Conservation (phyloP, 192 early-diverging fungal genomes). For the Lobosporangium transversale region DNA sequence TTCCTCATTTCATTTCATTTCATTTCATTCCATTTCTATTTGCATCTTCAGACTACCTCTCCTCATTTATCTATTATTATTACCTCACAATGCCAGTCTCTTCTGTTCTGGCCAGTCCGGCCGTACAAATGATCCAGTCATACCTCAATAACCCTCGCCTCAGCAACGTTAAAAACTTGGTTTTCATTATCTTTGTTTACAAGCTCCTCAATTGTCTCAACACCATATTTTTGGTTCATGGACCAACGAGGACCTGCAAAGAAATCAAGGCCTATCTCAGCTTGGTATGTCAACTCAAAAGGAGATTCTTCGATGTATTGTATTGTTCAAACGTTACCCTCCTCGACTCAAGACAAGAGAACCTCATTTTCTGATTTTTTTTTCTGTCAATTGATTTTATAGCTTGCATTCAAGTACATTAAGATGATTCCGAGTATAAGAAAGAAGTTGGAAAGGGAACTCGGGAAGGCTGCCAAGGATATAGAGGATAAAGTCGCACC, state of each 20-base stretch:
- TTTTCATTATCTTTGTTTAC: slow-evolving; percentile 68
- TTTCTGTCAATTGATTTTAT: not conserved
- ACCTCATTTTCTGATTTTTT: too few species aligned
- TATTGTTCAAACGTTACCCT: not conserved
- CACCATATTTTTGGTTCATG: slow-evolving; percentile 63
- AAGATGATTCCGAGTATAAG: slow-evolving; percentile 64
- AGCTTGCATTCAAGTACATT: slow-evolving; percentile 61
- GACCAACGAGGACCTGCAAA: slow-evolving; percentile 58
- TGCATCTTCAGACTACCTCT: not conserved
- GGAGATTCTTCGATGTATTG: not conserved
- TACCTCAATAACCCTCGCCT: slow-evolving; percentile 59
- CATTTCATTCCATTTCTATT: not conserved
- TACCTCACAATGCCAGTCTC: slow-evolving; percentile 37
- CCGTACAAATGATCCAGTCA: slow-evolving; percentile 26
- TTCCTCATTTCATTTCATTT: not conserved
- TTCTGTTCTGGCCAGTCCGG: slow-evolving; percentile 33
- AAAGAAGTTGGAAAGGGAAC: slow-evolving; percentile 74
- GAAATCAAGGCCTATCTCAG: slow-evolving; percentile 56
- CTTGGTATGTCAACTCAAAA: slow-evolving; percentile 46
- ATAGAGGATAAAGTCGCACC: slow-evolving; percentile 82
- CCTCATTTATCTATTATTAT: not conserved
- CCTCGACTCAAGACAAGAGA: too few species aligned
- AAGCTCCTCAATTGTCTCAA: slow-evolving; percentile 57
- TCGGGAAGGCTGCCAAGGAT: slow-evolving; percentile 80
- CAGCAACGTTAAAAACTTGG: slow-evolving; percentile 64